Conservation (phyloP, 371 early-diverging fungal species). For the Lichtheimia ramosa region DNA sequence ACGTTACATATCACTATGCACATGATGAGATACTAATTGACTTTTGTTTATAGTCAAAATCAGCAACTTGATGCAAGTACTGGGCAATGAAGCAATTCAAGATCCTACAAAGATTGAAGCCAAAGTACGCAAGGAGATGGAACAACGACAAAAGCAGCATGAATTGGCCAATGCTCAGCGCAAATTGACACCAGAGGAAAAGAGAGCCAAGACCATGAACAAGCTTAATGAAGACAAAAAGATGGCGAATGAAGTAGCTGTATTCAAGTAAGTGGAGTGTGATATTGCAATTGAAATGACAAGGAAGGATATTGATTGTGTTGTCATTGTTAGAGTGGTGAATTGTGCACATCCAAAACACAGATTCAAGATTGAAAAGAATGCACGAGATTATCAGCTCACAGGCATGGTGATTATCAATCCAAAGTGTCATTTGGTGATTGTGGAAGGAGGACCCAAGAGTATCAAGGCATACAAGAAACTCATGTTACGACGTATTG, state of each 20-base stretch:
- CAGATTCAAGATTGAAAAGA: slow-evolving; percentile 86
- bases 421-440: slow-evolving; percentile 74
- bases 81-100: slow-evolving; percentile 88
- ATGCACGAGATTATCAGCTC: slow-evolving; percentile 83
- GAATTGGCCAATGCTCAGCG: slow-evolving; percentile 78
- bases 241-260: slow-evolving; percentile 64
- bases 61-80: slow-evolving; percentile 91
- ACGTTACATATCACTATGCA: not conserved
- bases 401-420: slow-evolving; percentile 82
- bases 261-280: slow-evolving; percentile 71
- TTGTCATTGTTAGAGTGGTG: slow-evolving; percentile 55
- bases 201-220: slow-evolving; percentile 69
- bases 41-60: slow-evolving; percentile 61
- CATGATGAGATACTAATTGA: not conserved
- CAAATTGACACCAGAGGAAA: slow-evolving; percentile 87
- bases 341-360: slow-evolving; percentile 78
- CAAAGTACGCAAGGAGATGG: slow-evolving; percentile 83
- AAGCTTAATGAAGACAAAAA: slow-evolving; percentile 78
- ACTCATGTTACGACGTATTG: slow-evolving; percentile 93
- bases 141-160: slow-evolving; percentile 79
- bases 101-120: slow-evolving; percentile 95
- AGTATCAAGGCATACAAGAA: slow-evolving; percentile 90
- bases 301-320: not conserved
- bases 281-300: no score
- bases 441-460: slow-evolving; percentile 94